Percentiles rank a stretch among this genome's conserved stretches.
phyloP scores from a whole-genome alignment of 2,329 filamentous ascomycete genomes.

The Cladophialophora yegresii region DNA sequence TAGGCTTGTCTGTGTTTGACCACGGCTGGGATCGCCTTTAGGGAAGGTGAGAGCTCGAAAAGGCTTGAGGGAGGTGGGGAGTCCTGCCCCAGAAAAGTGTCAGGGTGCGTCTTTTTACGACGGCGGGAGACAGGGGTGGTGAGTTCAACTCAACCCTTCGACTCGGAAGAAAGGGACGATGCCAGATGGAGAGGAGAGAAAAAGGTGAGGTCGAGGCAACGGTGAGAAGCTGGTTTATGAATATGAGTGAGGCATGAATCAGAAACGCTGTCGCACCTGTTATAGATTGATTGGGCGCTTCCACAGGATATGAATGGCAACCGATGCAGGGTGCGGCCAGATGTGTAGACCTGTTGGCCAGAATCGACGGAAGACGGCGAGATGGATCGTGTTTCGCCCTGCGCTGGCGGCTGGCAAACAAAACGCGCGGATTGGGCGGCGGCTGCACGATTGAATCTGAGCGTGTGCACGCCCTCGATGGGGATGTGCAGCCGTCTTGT shows the following conservation, averaged over 20 bases:
- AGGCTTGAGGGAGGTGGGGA: conserved; percentile 30
- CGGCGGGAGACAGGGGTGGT: conserved; percentile 15
- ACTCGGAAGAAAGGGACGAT: conserved; percentile 26
- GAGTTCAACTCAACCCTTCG: conserved; percentile 23
- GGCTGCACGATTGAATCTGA: conserved; percentile 10
- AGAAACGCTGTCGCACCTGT: conserved; percentile 14
- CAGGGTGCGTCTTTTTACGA: conserved; percentile 11
- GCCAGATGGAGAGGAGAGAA: conserved; percentile 11
- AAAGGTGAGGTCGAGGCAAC: conserved; percentile 9
- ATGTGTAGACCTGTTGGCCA: conserved; percentile 22
- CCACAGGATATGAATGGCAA: conserved; percentile 19
- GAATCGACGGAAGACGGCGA: conserved; percentile 16
- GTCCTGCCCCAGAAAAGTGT: conserved; percentile 30
- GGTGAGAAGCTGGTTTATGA: conserved; percentile 20
- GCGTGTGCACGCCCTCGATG: conserved; percentile 6
- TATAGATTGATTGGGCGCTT: conserved; percentile 23
- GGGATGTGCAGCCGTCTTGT: conserved; percentile 9
- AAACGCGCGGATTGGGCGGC: conserved; percentile 29
- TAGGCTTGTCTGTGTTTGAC: conserved; percentile 11
- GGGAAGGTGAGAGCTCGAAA: conserved; percentile 8
- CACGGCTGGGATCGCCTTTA: conserved; percentile 4
- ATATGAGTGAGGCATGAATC: conserved; percentile 10
- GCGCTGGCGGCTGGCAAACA: conserved; percentile 27
- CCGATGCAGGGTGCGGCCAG: conserved; percentile 21
- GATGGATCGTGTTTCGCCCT: conserved; percentile 26